Conservation (phyloP, 192 early-diverging fungal genomes). For the Coemansia sp. region DNA sequence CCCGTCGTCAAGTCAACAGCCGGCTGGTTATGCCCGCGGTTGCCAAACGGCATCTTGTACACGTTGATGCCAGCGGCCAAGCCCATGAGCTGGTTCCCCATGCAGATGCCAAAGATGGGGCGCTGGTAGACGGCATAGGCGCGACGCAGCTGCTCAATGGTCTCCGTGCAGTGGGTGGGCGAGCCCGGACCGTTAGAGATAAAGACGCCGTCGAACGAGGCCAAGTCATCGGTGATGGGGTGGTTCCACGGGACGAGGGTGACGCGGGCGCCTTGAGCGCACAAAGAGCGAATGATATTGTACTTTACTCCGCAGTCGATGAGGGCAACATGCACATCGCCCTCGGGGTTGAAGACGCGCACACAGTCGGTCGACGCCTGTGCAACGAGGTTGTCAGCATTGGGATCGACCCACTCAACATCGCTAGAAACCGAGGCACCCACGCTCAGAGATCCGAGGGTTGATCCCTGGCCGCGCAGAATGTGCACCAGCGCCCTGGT, state of each 20-base stretch:
- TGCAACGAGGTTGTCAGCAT: constrained; percentile 87
- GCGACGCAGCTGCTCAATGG: constrained; percentile 72
- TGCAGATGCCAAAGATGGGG: constrained; percentile 98
- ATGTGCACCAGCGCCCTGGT: constrained; percentile 96
- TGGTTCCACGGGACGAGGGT: constrained; percentile 96
- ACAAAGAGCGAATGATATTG: constrained; percentile 98
- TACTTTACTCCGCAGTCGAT: constrained; percentile 98
- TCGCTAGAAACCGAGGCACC: constrained; percentile 66
- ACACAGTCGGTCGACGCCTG: constrained; percentile 84
- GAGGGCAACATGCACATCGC: constrained; percentile 74
- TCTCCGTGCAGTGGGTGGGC: constrained; percentile 75
- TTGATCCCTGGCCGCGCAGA: constrained; percentile 84
- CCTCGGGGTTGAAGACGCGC: constrained; percentile 60
- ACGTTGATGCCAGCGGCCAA: constrained; percentile 90
- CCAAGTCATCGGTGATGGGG: constrained; percentile 78
- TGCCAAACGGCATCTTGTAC: constrained; percentile 96
- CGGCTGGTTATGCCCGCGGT: constrained; percentile 99
- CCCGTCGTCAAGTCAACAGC: constrained; percentile 93
- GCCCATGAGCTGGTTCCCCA: constrained; percentile 95
- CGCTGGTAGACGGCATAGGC: constrained; percentile 68
- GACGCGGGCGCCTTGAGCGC: constrained; percentile 88
- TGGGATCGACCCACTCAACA: constrained; percentile 91
- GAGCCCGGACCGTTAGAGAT: constrained; percentile 98
- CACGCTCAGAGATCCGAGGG: constrained; percentile 89
- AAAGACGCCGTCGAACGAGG: constrained; percentile 80